Evolutionary conservation across 257 asterid genomes (phyloP).

Genomic region (Ocimum tenuiflorum): DNA sequence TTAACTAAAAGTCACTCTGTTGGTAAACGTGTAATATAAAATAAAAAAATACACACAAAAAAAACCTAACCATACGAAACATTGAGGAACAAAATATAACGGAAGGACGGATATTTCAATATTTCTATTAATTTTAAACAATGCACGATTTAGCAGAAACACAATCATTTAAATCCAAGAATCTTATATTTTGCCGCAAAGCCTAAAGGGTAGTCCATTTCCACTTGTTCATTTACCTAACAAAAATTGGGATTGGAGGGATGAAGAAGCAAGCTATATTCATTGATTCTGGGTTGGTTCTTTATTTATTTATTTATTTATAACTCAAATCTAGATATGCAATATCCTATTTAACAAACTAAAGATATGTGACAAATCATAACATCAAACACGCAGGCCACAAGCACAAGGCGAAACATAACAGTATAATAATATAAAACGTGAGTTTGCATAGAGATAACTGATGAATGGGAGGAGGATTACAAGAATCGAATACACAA

Average conservation of each 20-base stretch:
- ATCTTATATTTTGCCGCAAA: no score
- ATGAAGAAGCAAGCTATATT: slow-evolving; percentile 21
- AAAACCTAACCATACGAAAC: no score
- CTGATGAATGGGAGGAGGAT: slow-evolving; percentile 8
- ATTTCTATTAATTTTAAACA: no score
- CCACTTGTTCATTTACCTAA: slow-evolving; percentile 27
- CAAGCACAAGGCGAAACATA: neutral
- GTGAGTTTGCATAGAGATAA: neutral
- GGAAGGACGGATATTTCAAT: neutral
- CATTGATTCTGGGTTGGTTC: no score
- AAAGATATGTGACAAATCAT: neutral
- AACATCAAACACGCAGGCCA: slow-evolving; percentile 7
- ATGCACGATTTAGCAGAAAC: neutral
- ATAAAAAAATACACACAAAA: no score
- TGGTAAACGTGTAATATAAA: no score
- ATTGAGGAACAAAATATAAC: neutral
- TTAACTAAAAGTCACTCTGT: neutral
- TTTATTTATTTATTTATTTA: no score
- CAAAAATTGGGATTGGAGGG: slow-evolving; percentile 15
- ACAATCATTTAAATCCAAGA: neutral
- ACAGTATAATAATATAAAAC: neutral
- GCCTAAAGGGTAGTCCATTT: slow-evolving; percentile 2
- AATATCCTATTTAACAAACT: neutral
- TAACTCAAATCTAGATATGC: neutral
- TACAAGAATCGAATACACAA: slow-evolving; percentile 22